A percentile compares a stretch with the other conserved stretches of the same genome.
Evolutionary conservation across 208 protist genomes (phyloP).

Genomic region (Herpetomonas tarakana): DNA sequence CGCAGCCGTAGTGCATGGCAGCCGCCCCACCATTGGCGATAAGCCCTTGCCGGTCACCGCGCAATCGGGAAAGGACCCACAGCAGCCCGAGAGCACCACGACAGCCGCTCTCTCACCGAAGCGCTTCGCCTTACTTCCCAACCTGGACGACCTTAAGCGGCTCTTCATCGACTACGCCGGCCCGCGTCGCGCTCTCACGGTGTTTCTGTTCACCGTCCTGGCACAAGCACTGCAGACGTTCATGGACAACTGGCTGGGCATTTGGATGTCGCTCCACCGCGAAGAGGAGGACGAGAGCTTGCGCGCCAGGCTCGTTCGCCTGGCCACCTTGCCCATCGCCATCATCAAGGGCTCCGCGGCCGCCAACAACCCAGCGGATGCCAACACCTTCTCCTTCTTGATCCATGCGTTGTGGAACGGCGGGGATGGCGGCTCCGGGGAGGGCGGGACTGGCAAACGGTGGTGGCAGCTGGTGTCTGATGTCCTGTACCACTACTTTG

Average conservation of each 20-base stretch:
- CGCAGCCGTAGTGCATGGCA: no score
- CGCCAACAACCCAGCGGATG: not conserved
- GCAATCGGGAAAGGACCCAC: not conserved
- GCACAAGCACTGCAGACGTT: slow-evolving; percentile 54
- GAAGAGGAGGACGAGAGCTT: slow-evolving; percentile 23
- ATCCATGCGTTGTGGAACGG: not conserved
- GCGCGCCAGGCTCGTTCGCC: not conserved
- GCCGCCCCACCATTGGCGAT: not conserved
- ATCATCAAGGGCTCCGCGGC: slow-evolving; percentile 1
- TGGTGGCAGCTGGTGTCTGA: not conserved
- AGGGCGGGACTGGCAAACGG: not conserved
- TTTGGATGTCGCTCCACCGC: slow-evolving; percentile 61
- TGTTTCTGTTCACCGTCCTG: slow-evolving; percentile 35
- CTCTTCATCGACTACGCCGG: slow-evolving; percentile 52
- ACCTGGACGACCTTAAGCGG: slow-evolving; percentile 27
- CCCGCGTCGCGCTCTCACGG: slow-evolving; percentile 16
- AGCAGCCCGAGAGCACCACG: not conserved
- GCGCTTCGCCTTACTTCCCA: slow-evolving; percentile 29
- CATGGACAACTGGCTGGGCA: slow-evolving; percentile 74
- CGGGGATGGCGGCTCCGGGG: not conserved
- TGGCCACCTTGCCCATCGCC: not conserved
- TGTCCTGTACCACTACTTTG: slow-evolving; percentile 24
- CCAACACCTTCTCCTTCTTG: not conserved
- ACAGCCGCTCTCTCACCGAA: slow-evolving; percentile 4
- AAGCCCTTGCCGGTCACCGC: not conserved